Base-by-base conservation (phyloP, 305 asterid species). In the Lippia alba region DNA sequence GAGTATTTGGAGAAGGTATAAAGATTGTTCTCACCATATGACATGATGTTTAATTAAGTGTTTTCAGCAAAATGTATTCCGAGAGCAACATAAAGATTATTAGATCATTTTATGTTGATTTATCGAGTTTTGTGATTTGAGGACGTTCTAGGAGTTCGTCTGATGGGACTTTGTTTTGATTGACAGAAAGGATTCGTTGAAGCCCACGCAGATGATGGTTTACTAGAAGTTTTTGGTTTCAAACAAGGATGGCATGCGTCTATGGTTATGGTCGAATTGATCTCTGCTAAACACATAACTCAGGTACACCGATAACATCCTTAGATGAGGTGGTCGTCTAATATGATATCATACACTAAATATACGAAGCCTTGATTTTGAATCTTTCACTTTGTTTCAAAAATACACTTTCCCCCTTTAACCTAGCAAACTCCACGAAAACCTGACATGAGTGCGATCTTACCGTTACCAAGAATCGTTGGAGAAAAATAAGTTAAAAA, bases 191-290 rank as follows among this genome's bases (percentile, higher is more conserved):
- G 99, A 63, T 94, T 94, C 59, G 96, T 94, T 11, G 92, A 89
- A 79, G 97, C 96, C 66, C 85, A 84, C 15, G 92, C 97, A 2
- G 97, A 91, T 76, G 99, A 94, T 51, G 97, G 99, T 57, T 82
- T 79, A 34, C 68, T 94, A 63, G 99, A 94, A 83, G 77, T 91
- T 61, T 91, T 94, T 65, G 99, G 96, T 51, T 76, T 94, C 76
- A 94, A 94, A 87, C 96, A 94, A 73, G 97, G 99, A 69, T 94
- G 99, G 99, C 99, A 94, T 84, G 97, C 99, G 70, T 94, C 99
- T 30, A 88, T 94, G 94, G 99, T 94, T 69, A 94, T 94, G 96
- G 96, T 73, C 8, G 99, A 94, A 74, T 79, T 94, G 69, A 94
- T 94, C 58, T 84, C 92, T 12, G 97, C 99, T 67, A 89, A 88